A percentile compares a stretch with the other conserved stretches of the same genome.
phyloP scores from a whole-genome alignment of 768 basidiomycete genomes.

The Leccinum rimulosum region DNA sequence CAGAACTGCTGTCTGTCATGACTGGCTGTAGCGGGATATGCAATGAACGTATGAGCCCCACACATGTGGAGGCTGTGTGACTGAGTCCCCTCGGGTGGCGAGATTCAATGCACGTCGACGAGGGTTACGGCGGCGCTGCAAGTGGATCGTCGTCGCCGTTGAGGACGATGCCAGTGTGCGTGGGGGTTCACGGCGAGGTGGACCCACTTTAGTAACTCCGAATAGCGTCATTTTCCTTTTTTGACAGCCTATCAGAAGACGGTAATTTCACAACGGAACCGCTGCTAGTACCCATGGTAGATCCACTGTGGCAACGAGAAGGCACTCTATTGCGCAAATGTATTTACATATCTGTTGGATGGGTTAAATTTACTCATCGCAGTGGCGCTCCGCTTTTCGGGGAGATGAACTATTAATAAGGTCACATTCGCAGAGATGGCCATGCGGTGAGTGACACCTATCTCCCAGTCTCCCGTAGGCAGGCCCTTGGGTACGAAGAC shows the following conservation, averaged over 20 bases:
- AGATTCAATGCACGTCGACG: neutral
- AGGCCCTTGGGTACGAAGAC: no score
- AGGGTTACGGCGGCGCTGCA: neutral
- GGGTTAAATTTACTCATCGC: no score
- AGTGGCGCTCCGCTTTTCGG: no score
- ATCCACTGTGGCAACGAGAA: no score
- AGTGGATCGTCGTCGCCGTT: constrained; percentile 3
- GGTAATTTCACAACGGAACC: no score
- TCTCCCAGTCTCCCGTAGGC: no score
- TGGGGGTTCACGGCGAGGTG: neutral
- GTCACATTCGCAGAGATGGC: no score
- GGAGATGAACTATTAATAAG: no score
- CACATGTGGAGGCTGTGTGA: constrained; percentile 6
- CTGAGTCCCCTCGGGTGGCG: neutral
- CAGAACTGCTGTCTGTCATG: constrained; percentile 20
- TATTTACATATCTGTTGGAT: no score
- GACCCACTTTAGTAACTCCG: constrained; percentile 11
- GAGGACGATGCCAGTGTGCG: constrained; percentile 11
- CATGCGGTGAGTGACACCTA: no score
- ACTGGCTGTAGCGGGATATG: neutral
- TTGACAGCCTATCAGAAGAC: neutral
- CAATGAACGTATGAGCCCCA: constrained; percentile 3
- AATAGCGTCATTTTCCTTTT: constrained; percentile 14
- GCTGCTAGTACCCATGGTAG: no score
- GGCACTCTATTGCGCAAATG: no score